A percentile compares a stretch with the other conserved stretches of the same genome.
phyloP scores from a whole-genome alignment of 768 basidiomycete species.

The Termitomyces sp. region DNA sequence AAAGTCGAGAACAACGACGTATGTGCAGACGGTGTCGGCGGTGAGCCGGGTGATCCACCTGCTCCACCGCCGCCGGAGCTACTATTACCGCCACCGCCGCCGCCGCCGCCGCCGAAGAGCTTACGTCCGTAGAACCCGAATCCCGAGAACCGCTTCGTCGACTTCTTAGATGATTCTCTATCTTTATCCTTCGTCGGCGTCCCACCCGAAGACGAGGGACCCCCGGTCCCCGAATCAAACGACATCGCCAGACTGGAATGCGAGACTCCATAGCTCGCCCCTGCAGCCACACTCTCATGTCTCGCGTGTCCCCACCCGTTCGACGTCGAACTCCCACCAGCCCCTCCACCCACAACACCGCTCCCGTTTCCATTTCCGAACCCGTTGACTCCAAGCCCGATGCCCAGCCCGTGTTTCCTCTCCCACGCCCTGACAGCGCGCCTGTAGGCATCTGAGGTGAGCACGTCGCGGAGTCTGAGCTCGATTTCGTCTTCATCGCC shows the following conservation, averaged over 20 bases:
- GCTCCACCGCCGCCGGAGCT: background rate
- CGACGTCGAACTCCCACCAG: no score
- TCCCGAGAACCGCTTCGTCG: slow-evolving; percentile 81
- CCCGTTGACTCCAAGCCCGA: slow-evolving; percentile 2
- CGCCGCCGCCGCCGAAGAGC: slow-evolving; percentile 56
- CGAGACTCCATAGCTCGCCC: slow-evolving; percentile 28
- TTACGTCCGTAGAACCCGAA: slow-evolving; percentile 94
- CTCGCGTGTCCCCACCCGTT: background rate
- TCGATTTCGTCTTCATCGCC: slow-evolving; percentile 86
- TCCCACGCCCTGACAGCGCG: slow-evolving; percentile 78
- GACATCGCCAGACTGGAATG: slow-evolving; percentile 65
- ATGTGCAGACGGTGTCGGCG: slow-evolving; percentile 32
- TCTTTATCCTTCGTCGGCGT: background rate
- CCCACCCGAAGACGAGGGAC: background rate
- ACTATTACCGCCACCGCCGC: slow-evolving; percentile 27
- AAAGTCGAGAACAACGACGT: slow-evolving; percentile 1
- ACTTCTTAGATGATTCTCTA: slow-evolving; percentile 43
- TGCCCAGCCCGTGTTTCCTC: slow-evolving; percentile 42
- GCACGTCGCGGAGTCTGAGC: slow-evolving; percentile 59
- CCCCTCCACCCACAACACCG: background rate
- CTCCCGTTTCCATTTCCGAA: background rate
- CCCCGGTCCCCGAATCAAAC: slow-evolving; percentile 29
- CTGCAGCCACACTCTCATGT: background rate
- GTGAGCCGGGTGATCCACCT: slow-evolving; percentile 36
- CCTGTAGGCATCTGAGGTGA: slow-evolving; percentile 73